Evolutionary conservation across 2,329 filamentous ascomycete genomes (phyloP), one percentile per base, ranked within the genome.

Genomic region (Endoconidiophora polonica): DNA sequence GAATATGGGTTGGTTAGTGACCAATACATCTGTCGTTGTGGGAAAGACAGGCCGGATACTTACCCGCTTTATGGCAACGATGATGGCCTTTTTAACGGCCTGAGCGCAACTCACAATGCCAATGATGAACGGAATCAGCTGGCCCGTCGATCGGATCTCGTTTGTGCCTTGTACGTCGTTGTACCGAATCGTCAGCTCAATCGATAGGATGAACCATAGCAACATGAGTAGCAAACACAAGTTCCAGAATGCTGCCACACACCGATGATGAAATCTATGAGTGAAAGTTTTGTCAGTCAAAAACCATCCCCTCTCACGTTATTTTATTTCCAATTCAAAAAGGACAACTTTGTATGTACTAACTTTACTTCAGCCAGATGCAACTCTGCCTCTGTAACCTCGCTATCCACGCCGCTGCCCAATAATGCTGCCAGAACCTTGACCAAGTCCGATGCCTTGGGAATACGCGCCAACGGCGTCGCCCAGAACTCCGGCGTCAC

Each of bases 111-210:
- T 52, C 16, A 52, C 50, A 12, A 44, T 36, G n/a, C 50, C 50
- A 24, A 52, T 48, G 41, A 52, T 48, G 43, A 52, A 48, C 23
- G 50, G 44, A 29, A 52, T 52, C 38, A 52, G 38, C 45, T 52
- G 50, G 16, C 50, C 50, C 22, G 50, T 52, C 16, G 44, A 48
- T 14, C 48, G 39, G 36, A 52, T 43, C 22, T 29, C 37, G 39
- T 48, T 44, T 5, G 46, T 44, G 22, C 44, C 44, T 41, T 38
- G 38, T 6, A 52, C 50, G 10, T 39, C 40, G 40, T 52, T 52
- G 44, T 45, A 52, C 39, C 18, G 10, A 18, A 52, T 22, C 9
- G 50, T 48, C 18, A 52, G 33, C 45, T 52, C 50, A 38, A 52
- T 48, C 33, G 38, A 43, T 29, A 48, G 5, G 5, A 52, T 41